Conservation (phyloP, 306 rosid genomes). For the Malus sylvestris region DNA sequence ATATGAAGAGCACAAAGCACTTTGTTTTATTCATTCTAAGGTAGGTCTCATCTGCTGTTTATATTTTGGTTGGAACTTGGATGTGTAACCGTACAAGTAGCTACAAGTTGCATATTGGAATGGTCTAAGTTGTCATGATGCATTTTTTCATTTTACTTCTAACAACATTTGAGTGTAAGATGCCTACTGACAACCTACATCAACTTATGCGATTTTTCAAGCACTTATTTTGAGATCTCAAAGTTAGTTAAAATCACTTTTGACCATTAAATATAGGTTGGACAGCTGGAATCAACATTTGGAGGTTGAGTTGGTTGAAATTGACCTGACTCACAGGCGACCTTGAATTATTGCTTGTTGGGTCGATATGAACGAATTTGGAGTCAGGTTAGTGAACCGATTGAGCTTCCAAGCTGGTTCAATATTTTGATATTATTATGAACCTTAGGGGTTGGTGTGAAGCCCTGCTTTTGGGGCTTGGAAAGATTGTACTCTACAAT, state of each 20-base stretch:
- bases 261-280: constrained; percentile 8
- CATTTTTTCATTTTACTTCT: neutral
- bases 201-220: neutral
- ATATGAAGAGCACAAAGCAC: constrained; percentile 49
- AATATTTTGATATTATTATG: neutral
- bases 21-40: constrained; percentile 42
- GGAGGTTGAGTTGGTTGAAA: constrained; percentile 18
- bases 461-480: neutral
- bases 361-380: constrained; percentile 21
- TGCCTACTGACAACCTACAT: neutral
- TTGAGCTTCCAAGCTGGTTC: constrained; percentile 6
- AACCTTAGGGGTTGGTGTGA: neutral
- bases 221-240: neutral
- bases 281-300: constrained; percentile 17
- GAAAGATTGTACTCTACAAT: neutral
- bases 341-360: constrained; percentile 20
- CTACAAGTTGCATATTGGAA: constrained; percentile 14
- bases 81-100: neutral
- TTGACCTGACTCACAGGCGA: constrained; percentile 6
- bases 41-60: constrained; percentile 47
- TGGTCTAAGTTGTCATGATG: constrained; percentile 15
- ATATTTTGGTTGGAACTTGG: neutral
- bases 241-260: constrained; percentile 10
- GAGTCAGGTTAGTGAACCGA: constrained; percentile 17
- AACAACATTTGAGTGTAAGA: neutral